Base-by-base conservation (phyloP, 2,329 filamentous ascomycete species). In the Paraphoma sp. region DNA sequence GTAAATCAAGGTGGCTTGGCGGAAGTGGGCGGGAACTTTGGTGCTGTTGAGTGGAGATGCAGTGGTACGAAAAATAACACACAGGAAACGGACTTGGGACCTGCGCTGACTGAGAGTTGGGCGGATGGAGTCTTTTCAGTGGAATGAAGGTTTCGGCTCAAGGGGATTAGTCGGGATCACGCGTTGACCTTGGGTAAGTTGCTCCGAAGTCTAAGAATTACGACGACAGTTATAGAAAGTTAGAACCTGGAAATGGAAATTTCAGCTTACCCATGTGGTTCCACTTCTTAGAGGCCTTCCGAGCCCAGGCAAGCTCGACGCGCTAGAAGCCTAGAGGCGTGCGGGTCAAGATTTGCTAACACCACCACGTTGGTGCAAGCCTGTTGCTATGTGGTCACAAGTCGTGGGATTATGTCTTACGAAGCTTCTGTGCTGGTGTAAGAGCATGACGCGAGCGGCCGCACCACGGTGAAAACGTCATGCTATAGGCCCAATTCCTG, bases 11-110 rank as follows among this genome's bases (percentile, higher is more conserved):
- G 56, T 51, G 44, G 53, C 66, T 65, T 67, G 63, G 63, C 64
- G 54, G 46, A 51, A 42, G 41, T 41, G 44, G 54, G 49, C 38
- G 53, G 63, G 57, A 45, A 63, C 60, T 65, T 64, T 69, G 65
- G 64, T 60, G 68, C 69, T 62, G 64, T 66, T 63, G 61, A 69
- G 69, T 70, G 70, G 69, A 65, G 62, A 65, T 50, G 52, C 40
- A 42, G 58, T 63, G 64, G 61, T 55, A 64, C 57, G 55, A 45
- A 54, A 54, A 45, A 58, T 57, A 57, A 48, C 45, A 62, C 56
- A 51, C 33, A 43, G n/a, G 38, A 38, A 16, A 57, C 44, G 43
- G 23, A 33, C 36, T 29, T 45, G 61, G 56, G 33, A 42, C 36
- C 53, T 53, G 54, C 51, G 54, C 29, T 48, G 45, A 46, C 47